These are phyloP conservation scores for Striga asiatica DNA, from an alignment of 257 asterid genomes.

Conservation along the genomic window DNA sequence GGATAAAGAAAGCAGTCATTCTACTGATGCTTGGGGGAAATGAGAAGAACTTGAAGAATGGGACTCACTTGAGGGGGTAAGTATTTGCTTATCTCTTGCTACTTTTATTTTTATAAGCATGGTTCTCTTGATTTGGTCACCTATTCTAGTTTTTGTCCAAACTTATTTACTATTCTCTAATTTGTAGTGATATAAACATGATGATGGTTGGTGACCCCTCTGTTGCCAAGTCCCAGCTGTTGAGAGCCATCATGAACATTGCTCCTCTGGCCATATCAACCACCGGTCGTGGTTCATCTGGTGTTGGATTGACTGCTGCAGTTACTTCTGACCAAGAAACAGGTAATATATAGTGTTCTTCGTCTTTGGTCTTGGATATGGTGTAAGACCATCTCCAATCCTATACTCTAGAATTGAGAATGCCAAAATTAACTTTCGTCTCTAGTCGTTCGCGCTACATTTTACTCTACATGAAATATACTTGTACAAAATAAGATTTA, in stretches of 20 bases:
- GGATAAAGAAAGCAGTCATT: constrained; percentile 90
- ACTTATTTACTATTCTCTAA: constrained; percentile 12
- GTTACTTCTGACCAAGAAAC: constrained; percentile 98
- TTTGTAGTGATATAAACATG: constrained; percentile 85
- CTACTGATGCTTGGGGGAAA: constrained; percentile 92
- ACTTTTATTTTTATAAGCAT: too few species aligned
- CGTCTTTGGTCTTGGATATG: constrained; percentile 6
- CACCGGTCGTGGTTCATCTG: constrained; percentile 97
- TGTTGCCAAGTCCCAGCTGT: constrained; percentile 91
- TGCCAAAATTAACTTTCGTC: too few species aligned
- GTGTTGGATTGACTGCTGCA: constrained; percentile 99
- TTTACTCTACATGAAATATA: too few species aligned
- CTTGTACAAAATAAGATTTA: too few species aligned
- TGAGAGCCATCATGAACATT: constrained; percentile 91
- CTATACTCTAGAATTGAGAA: too few species aligned
- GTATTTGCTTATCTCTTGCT: too few species aligned
- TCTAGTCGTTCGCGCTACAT: too few species aligned
- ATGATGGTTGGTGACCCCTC: constrained; percentile 99
- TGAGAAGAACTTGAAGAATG: constrained; percentile 87
- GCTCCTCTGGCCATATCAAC: constrained; percentile 96
- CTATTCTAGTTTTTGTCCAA: background rate
- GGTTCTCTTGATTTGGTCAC: too few species aligned
- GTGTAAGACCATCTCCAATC: too few species aligned
- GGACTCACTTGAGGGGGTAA: constrained; percentile 93
- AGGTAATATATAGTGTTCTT: constrained; percentile 47